Base-by-base conservation (phyloP, 106 monocot genomes). In the Platanthera guangdongensis region DNA sequence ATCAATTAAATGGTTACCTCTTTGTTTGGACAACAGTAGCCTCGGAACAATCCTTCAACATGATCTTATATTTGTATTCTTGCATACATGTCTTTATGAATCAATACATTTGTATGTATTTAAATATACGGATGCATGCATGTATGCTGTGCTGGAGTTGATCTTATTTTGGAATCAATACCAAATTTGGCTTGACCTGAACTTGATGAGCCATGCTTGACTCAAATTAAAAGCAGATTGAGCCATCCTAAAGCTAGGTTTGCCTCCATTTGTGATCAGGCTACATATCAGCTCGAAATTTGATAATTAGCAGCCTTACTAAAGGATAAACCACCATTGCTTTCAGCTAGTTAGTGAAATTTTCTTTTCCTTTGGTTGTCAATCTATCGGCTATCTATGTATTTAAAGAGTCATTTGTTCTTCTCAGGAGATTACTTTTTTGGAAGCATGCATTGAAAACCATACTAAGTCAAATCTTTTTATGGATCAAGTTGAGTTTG, bases 401-500 rank as follows among this genome's bases (percentile, higher is more conserved):
- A 46, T 46, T 8, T 12, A 63, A 22, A 63, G 22, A 8, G 12
- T 32, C 12, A 30, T 48, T 51, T 50, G 48, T 52, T 25, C 68
- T 70, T 80, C 28, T 79, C 86, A 97, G 96, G 96, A 89, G 5
- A 89, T 59, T 76, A 97, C 91, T 76, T 91, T 83, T 88, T 75
- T 97, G 83, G 96, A 97, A 78, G 91, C 93, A 62, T 94, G 93
- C 87, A 87, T 97, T 80, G 96, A 97, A 86, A 97, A 97, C 73
- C 96, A 97, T 80, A 97, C 96, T 55, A 97, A 97, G 68, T 87
- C 93, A 15, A 93, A 94, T 51, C 93, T 97, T 80, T 89, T 88
- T 54, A 94, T 97, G 96, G 96, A 97, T 78, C 96, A 97, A 89
- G 91, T 97, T 57, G 96, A 97, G 13, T 94, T 97, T 75, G 91